These are phyloP conservation scores for Boletus edulis DNA, from an alignment of 768 basidiomycete species.

Conservation along the genomic window DNA sequence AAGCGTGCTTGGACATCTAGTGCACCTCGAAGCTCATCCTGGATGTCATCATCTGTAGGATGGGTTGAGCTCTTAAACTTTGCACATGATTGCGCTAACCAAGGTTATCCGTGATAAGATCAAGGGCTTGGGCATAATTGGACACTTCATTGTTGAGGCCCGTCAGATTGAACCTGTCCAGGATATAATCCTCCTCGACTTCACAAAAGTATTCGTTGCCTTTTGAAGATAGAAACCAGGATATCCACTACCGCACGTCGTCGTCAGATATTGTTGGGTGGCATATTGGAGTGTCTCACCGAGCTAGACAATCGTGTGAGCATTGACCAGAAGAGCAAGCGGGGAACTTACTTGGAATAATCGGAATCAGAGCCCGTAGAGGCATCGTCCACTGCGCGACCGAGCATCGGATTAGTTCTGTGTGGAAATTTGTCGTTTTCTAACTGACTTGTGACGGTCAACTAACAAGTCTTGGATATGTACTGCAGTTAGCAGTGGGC, in stretches of 20 bases:
- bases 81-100: slow-evolving; percentile 49
- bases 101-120: slow-evolving; percentile 93
- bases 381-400: slow-evolving; percentile 71
- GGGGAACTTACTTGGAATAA: slow-evolving; percentile 78
- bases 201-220: slow-evolving; percentile 99
- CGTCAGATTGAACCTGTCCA: slow-evolving; percentile 97
- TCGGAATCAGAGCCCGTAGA: slow-evolving; percentile 94
- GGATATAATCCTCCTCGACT: slow-evolving; percentile 98
- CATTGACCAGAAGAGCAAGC: neutral
- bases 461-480: slow-evolving; percentile 1
- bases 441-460: slow-evolving; percentile 24
- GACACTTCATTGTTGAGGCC: slow-evolving; percentile 95
- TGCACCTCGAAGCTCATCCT: slow-evolving; percentile 88
- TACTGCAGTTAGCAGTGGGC: neutral
- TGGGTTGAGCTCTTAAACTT: neutral
- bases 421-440: slow-evolving; percentile 12
- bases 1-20: slow-evolving; percentile 92
- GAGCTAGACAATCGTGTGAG: slow-evolving; percentile 25
- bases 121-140: slow-evolving; percentile 91
- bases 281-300: slow-evolving; percentile 20
- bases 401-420: slow-evolving; percentile 33
- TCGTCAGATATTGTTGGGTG: slow-evolving; percentile 17
- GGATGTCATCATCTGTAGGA: slow-evolving; percentile 81
- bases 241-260: slow-evolving; percentile 72
- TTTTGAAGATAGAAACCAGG: slow-evolving; percentile 95